Conservation (phyloP, 768 basidiomycete genomes). For the Mycena pura region DNA sequence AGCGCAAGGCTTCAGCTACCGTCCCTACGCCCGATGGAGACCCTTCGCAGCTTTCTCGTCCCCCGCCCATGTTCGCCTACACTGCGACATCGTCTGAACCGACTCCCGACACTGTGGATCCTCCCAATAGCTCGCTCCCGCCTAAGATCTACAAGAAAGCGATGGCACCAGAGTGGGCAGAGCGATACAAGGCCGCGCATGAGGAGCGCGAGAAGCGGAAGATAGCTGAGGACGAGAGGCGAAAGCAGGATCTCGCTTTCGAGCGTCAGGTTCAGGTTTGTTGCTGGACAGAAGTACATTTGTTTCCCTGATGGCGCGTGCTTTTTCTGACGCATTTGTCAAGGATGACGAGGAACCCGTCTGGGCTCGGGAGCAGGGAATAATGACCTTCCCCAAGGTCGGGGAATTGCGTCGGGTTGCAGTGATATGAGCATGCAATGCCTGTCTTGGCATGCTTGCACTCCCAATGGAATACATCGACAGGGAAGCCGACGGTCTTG, state of each 20-base stretch:
- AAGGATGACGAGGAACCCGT: constrained; percentile 1
- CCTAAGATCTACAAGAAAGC: background rate
- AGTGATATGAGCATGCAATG: constrained; percentile 8
- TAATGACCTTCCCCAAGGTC: constrained; percentile 19
- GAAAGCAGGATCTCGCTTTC: background rate
- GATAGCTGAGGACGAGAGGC: background rate
- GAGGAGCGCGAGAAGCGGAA: background rate
- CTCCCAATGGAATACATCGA: constrained; percentile 12
- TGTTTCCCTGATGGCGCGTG: too few relatives aligned
- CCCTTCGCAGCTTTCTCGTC: constrained; percentile 1
- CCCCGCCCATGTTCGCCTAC: background rate
- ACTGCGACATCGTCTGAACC: too few relatives aligned
- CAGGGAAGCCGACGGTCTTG: constrained; percentile 5
- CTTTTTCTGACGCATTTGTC: background rate
- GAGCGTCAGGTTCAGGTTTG: constrained; percentile 3
- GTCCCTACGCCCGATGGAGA: background rate
- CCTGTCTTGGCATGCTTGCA: constrained; percentile 14
- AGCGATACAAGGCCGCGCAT: background rate
- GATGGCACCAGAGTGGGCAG: background rate
- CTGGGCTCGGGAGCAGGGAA: background rate
- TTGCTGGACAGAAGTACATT: background rate
- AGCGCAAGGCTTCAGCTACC: background rate
- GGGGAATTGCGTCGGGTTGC: constrained; percentile 22
- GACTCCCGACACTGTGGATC: background rate
- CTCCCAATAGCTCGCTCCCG: background rate